Base-by-base conservation (phyloP, 140 eudicot genomes). In the Bidens hawaiensis region DNA sequence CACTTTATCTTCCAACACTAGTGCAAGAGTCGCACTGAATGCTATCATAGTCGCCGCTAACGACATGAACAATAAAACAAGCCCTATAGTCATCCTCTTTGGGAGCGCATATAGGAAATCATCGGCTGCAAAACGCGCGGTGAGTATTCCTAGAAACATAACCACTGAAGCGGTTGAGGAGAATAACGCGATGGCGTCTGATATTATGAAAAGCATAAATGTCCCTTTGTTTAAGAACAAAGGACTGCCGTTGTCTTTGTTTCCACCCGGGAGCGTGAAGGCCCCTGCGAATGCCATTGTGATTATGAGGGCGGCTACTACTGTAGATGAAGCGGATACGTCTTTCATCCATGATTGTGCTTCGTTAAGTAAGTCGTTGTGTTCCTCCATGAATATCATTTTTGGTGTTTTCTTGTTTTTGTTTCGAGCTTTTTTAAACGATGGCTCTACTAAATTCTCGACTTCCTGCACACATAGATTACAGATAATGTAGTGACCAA, bases 231-330 rank as follows among this genome's bases (percentile, higher is more conserved):
- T 3, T 49, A 63, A 1, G 30, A 23, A 76, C 50, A 69, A 6
- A 7, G 76, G 81, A 1, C 42, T 56, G 4, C 81, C 81, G 4
- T 69, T 13, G 9, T 46, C 53, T 43, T 55, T 17, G 15, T 76
- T 62, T 34, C 78, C 78, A 3, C 75, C 81, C 33, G 50, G n/a
- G n/a, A n/a, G n/a, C n/a, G n/a, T n/a, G n/a, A 76, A 62, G 17
- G 66, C 60, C 1, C 43, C 76, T 14, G 73, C 76, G 57, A 76
- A 76, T 33, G 74, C 64, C 15, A 69, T 64, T 11, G 76, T 75
- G 7, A 72, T 27, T 8, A 69, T 47, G 21, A 75, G 76, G 1
- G 76, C 57, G 14, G 75, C 65, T 2, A 68, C 65, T 5, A 75
- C 65, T 21, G 62, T 75, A 46, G 61, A 61, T 31, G 76, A 75